phyloP scores from a whole-genome alignment of 1,284 basidiomycete genomes.

The Thecaphora frezii region DNA sequence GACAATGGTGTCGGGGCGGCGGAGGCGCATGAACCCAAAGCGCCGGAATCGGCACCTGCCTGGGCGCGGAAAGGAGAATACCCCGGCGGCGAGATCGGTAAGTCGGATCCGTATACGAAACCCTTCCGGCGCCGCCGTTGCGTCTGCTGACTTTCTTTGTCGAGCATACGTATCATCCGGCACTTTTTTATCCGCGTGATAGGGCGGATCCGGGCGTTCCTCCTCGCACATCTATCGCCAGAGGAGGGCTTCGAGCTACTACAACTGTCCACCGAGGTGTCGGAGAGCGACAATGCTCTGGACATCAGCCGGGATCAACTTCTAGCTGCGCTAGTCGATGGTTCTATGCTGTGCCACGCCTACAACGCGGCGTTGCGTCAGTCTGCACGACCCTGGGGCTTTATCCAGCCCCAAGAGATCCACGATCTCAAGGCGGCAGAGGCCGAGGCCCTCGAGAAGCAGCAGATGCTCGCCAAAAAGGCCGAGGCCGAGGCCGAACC shows the following conservation, averaged over 20 bases:
- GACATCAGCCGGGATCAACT: slow-evolving; percentile 2
- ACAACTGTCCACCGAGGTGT: not conserved
- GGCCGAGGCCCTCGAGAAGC: slow-evolving; percentile 61
- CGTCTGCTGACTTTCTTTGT: too few relatives aligned
- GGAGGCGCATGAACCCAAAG: not conserved
- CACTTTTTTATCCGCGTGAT: too few relatives aligned
- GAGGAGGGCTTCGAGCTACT: not conserved
- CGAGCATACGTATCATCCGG: too few relatives aligned
- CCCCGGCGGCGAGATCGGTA: not conserved
- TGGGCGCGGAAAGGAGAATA: not conserved
- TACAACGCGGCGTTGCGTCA: slow-evolving; percentile 78
- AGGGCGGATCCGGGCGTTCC: not conserved
- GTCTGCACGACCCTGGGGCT: slow-evolving; percentile 83
- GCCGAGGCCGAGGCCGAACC: slow-evolving; percentile 59
- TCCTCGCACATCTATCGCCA: not conserved
- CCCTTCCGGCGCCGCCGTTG: too few relatives aligned
- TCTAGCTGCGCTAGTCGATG: slow-evolving; percentile 60
- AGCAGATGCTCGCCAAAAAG: slow-evolving; percentile 39
- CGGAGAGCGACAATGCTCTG: not conserved
- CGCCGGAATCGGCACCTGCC: too few relatives aligned
- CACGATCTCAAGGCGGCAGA: slow-evolving; percentile 61
- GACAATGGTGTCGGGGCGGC: not conserved
- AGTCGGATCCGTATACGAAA: not conserved
- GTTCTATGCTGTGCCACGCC: slow-evolving; percentile 75
- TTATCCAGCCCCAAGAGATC: slow-evolving; percentile 73